Evolutionary conservation across 768 basidiomycete species (phyloP).

Genomic region (Termitomyces sp.): DNA sequence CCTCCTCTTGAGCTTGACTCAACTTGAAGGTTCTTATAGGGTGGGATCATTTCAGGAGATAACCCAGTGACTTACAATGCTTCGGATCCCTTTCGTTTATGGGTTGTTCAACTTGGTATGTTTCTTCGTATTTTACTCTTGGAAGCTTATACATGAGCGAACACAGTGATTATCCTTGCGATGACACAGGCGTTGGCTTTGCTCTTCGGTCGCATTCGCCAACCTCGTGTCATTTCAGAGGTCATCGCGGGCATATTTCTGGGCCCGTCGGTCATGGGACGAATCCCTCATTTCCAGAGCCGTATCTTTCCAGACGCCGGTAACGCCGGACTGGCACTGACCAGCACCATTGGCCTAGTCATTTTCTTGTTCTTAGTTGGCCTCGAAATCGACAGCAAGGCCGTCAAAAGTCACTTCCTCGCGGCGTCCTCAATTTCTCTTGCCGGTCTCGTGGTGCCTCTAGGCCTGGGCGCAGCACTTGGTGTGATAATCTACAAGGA

Average conservation of each 20-base stretch:
- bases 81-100: slow-evolving; percentile 66
- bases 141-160: slow-evolving; percentile 15
- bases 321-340: slow-evolving; percentile 58
- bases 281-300: slow-evolving; percentile 63
- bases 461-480: slow-evolving; percentile 72
- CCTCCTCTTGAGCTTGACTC: not conserved
- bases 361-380: slow-evolving; percentile 85
- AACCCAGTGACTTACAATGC: slow-evolving; percentile 62
- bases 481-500: slow-evolving; percentile 70
- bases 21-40: slow-evolving; percentile 32
- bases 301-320: slow-evolving; percentile 51
- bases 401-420: slow-evolving; percentile 58
- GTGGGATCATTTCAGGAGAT: slow-evolving; percentile 70
- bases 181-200: slow-evolving; percentile 72
- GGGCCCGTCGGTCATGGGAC: slow-evolving; percentile 73
- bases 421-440: slow-evolving; percentile 54
- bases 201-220: slow-evolving; percentile 62
- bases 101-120: slow-evolving; percentile 70
- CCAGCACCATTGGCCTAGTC: slow-evolving; percentile 69
- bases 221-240: slow-evolving; percentile 90
- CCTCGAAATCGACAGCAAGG: slow-evolving; percentile 70
- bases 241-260: slow-evolving; percentile 87
- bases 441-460: slow-evolving; percentile 68
- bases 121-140: slow-evolving; percentile 15
- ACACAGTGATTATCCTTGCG: slow-evolving; percentile 67